Base-by-base conservation (phyloP, 176 grass and related monocot genomes). In the Thinopyrum elongatum region DNA sequence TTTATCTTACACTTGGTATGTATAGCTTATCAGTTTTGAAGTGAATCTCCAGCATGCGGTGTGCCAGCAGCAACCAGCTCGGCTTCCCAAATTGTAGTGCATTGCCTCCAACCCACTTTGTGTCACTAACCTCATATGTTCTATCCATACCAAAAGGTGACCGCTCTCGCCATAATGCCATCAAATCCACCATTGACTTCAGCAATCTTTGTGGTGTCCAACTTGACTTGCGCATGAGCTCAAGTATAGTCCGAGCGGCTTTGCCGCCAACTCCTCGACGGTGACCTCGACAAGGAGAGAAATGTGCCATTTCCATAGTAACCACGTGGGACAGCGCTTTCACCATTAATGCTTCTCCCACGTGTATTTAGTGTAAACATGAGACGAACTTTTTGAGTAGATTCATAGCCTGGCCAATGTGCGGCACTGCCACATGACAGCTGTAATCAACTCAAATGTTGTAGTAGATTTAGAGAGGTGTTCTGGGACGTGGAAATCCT, bases 271-370 rank as follows among this genome's bases (percentile, higher is more conserved):
- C 71, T 74, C 71, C 4, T 47, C 71, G 0, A 17, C 71, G 0
- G 71, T 74, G 23, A 74, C 25, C 8, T 74, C 71, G 3, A 74
- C 71, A 47, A 26, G 71, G 71, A 46, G 71, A 74, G 39, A 74
- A 74, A 74, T 74, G 71, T 47, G 71, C 71, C 71, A 28, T 74
- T 74, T 47, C 71, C 71, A 28, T 74, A 74, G 71, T 74, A 74
- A 47, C 71, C 71, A 28, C 71, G 14, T 0, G 71, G 71, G 41
- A 74, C 71, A 0, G 3, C 3, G 1, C 41, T 74, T 74, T 74
- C 41, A 47, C 71, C 23, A 19, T 74, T 16, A 28, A 74, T 28
- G 15, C 70, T 74, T 74, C 70, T 46, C 12, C 70, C 70, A 1
- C 70, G 70, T 74, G 70, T 74, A 4, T 74, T 74, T 8, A 74